Evolutionary conservation across 257 asterid species (phyloP).

Genomic region (Catharanthus roseus): DNA sequence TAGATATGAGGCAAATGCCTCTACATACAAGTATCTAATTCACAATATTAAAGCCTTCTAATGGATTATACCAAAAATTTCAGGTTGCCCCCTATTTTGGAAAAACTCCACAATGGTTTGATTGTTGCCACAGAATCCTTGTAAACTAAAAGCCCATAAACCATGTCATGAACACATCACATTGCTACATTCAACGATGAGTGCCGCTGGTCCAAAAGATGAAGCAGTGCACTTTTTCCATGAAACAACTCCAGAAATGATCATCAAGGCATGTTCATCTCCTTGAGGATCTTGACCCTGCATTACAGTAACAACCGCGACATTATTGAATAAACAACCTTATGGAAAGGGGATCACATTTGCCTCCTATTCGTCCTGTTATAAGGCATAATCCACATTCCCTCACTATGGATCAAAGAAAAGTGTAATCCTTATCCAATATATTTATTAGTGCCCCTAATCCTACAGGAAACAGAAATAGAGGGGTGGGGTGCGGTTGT

Average conservation of each 20-base stretch:
- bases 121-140: neutral
- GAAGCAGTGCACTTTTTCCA: neutral
- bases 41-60: neutral
- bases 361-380: neutral
- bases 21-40: neutral
- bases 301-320: neutral
- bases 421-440: neutral
- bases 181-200: neutral
- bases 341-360: neutral
- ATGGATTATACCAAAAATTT: neutral
- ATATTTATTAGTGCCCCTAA: neutral
- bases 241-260: neutral
- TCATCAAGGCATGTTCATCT: neutral
- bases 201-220: neutral
- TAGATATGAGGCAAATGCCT: neutral
- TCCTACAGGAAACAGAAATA: too few relatives aligned
- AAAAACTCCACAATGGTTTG: neutral
- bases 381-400: neutral
- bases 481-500: too few relatives aligned
- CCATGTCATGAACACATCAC: neutral
- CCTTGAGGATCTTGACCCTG: conserved; percentile 19
- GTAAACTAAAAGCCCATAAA: neutral
- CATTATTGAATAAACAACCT: neutral
- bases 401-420: neutral
- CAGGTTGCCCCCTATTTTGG: neutral